Conservation (phyloP, 1,139 yeast genomes). For the Protomyces lactucae-debilis region DNA sequence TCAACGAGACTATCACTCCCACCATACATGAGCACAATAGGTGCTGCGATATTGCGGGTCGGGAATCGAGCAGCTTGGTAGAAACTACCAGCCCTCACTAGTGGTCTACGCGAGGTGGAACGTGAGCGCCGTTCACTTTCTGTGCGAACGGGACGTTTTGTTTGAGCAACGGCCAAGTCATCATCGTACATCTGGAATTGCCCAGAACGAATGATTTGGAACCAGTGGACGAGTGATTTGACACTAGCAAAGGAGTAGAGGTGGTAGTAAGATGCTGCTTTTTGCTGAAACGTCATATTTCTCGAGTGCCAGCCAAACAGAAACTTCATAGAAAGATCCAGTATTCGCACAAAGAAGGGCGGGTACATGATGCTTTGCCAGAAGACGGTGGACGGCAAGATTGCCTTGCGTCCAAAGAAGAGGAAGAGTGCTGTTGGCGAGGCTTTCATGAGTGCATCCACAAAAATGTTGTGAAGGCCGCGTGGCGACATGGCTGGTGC, state of each 20-base stretch:
- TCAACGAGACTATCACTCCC: slow-evolving; percentile 77
- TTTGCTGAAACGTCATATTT: slow-evolving; percentile 68
- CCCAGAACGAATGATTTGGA: slow-evolving; percentile 77
- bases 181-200: slow-evolving; percentile 88
- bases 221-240: slow-evolving; percentile 93
- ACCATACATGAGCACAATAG: slow-evolving; percentile 75
- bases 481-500: slow-evolving; percentile 96
- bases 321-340: slow-evolving; percentile 61
- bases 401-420: slow-evolving; percentile 66
- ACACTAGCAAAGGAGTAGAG: slow-evolving; percentile 87
- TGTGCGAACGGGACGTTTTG: neutral
- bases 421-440: slow-evolving; percentile 71
- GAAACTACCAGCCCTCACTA: slow-evolving; percentile 37
- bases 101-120: neutral
- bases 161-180: slow-evolving; percentile 32
- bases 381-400: slow-evolving; percentile 70
- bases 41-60: slow-evolving; percentile 59
- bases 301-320: slow-evolving; percentile 73
- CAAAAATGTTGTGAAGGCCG: slow-evolving; percentile 68
- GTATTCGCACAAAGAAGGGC: slow-evolving; percentile 66
- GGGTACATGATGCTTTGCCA: slow-evolving; percentile 74
- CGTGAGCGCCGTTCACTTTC: slow-evolving; percentile 22
- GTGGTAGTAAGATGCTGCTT: slow-evolving; percentile 72
- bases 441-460: slow-evolving; percentile 71
- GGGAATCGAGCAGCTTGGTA: slow-evolving; percentile 64